These are phyloP conservation scores for Physcomitrellopsis africana DNA, from an alignment of 225 moss, liverwort and hornwort species.

Conservation along the genomic window DNA sequence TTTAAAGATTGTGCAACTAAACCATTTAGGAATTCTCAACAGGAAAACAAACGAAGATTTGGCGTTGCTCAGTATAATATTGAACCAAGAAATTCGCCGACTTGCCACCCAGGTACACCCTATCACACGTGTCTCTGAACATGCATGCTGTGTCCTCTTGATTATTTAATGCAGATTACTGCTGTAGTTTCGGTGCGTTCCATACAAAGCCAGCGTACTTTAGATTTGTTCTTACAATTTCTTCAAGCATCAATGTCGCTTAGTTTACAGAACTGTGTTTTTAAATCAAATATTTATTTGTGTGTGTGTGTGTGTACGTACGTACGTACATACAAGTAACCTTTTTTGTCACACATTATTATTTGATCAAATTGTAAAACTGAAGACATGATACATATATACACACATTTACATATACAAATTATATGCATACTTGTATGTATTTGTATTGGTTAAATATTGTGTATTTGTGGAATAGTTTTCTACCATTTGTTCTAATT, in stretches of 20 bases:
- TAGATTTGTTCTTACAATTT: neutral
- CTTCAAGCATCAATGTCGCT: too few relatives aligned
- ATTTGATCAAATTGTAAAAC: too few relatives aligned
- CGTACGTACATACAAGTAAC: too few relatives aligned
- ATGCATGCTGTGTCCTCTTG: neutral
- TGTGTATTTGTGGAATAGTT: neutral
- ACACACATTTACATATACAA: neutral
- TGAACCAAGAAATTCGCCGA: conserved; percentile 92
- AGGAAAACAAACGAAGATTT: conserved; percentile 80
- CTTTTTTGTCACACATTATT: too few relatives aligned
- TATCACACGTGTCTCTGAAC: neutral
- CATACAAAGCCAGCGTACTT: neutral
- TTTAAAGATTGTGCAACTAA: conserved; percentile 13
- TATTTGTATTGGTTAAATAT: neutral
- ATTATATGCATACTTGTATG: neutral
- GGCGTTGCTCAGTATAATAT: conserved; percentile 72
- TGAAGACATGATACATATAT: neutral
- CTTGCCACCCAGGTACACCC: conserved; percentile 71
- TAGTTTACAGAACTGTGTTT: too few relatives aligned
- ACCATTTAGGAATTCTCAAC: conserved; percentile 23
- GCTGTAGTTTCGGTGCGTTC: neutral
- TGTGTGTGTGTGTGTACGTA: too few relatives aligned
- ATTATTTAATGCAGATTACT: too few relatives aligned
- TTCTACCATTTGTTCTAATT: neutral
- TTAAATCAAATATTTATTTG: too few relatives aligned